Evolutionary conservation across 805 yeast species (phyloP), one percentile per base, ranked within the genome.

Genomic region (Candida fluviatilis): DNA sequence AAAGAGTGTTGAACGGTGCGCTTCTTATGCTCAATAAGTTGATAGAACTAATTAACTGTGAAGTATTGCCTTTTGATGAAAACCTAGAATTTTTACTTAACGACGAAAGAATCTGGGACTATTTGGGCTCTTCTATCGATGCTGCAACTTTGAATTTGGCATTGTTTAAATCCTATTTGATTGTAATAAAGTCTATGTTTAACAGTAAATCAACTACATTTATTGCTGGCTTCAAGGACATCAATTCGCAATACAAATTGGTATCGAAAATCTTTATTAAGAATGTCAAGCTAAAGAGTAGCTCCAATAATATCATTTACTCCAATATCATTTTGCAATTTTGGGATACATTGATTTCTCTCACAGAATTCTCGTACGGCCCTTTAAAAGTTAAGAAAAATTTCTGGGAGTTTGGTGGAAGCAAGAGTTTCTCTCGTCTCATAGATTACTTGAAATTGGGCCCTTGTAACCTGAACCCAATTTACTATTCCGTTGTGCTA

Each of bases 341-440:
- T 10, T 47, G 83, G 47, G 68, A 71, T 11, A 62, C 78, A 0
- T 49, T 82, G 25, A 57, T 65, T 3, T 48, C 61, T 0, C 47
- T 82, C 18, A 67, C 75, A 1, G 43, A 43, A 12, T 58, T 55
- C 33, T 30, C 57, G 7, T 21, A 30, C 17, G n/a, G 37, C n/a
- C n/a, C 43, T 2, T 21, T 46, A 12, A 53, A 56, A n/a, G 57
- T 67, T 31, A 73, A 76, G 43, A 63, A 70, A 13, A 72, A 65
- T 19, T 64, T 82, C 34, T 81, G 87, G 82, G 58, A 67, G 3
- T 43, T 54, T 4, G 74, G 71, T 15, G 82, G 81, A 13, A 47
- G 50, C 33, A 64, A 65, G 38, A 45, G 55, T 39, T 60, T 60
- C 3, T 46, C 78, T 1, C 70, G 69, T 41, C 50, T 84, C 8